These are phyloP conservation scores for Mallotus nudiflorus DNA, from an alignment of 345 rosid species.

Conservation along the genomic window DNA sequence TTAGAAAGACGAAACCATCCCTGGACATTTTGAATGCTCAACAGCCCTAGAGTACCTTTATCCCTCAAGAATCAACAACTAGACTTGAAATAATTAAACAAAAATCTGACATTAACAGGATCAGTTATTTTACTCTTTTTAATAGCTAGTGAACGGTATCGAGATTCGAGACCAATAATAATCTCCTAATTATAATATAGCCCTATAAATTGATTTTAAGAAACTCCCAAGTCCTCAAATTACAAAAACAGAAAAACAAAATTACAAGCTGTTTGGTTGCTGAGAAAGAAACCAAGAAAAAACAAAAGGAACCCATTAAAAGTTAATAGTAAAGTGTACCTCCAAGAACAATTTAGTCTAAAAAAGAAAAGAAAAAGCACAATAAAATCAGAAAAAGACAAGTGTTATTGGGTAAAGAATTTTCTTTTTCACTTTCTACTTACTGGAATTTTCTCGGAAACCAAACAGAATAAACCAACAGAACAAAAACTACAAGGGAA, in stretches of 20 bases:
- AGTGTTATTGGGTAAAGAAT: too few relatives aligned
- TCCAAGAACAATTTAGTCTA: not conserved
- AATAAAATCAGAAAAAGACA: constrained; percentile 1
- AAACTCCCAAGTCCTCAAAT: not conserved
- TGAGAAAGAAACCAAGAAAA: constrained; percentile 6
- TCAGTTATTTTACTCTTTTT: not conserved
- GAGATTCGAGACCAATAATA: constrained; percentile 5
- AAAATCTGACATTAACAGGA: constrained; percentile 2
- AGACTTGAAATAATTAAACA: not conserved
- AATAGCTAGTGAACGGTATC: not conserved
- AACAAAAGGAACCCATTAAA: not conserved
- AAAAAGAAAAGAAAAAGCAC: not conserved
- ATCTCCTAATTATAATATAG: not conserved
- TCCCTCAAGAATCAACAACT: not conserved
- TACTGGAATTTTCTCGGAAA: constrained; percentile 28
- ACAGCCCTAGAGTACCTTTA: constrained; percentile 17
- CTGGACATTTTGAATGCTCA: constrained; percentile 25
- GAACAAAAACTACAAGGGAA: constrained; percentile 2
- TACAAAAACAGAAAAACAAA: not conserved
- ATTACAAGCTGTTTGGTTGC: constrained; percentile 14
- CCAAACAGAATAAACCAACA: constrained; percentile 26
- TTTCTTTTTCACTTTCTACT: constrained; percentile 7
- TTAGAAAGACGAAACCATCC: constrained; percentile 29
- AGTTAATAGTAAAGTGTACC: not conserved
- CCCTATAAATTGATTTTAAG: not conserved